phyloP scores from a whole-genome alignment of 2,329 filamentous ascomycete genomes.

The Pleurostoma richardsiae region DNA sequence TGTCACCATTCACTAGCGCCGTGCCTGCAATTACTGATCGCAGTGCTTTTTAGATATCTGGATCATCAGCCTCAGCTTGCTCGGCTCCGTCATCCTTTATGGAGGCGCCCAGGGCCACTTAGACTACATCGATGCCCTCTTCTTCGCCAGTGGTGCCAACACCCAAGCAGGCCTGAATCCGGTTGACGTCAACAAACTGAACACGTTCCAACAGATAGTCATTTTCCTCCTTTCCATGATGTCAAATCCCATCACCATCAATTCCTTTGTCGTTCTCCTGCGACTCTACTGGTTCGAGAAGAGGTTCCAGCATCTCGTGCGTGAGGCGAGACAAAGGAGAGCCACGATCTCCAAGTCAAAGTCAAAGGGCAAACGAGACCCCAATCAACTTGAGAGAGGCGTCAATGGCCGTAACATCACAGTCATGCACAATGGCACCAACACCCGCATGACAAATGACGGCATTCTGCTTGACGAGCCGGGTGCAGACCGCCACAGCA shows the following conservation, averaged over 20 bases:
- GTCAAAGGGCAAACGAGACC: conserved; percentile 41
- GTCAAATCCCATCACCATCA: conserved; percentile 78
- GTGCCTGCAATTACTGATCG: too few species aligned
- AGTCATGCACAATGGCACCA: conserved; percentile 55
- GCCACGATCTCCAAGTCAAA: conserved; percentile 59
- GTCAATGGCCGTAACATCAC: conserved; percentile 63
- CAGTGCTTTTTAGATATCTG: conserved; percentile 58
- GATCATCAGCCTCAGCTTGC: conserved; percentile 67
- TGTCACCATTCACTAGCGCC: too few species aligned
- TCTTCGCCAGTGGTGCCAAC: conserved; percentile 78
- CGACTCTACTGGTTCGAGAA: conserved; percentile 98
- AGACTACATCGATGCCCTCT: conserved; percentile 79
- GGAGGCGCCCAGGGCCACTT: conserved; percentile 52
- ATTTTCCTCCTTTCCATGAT: conserved; percentile 68
- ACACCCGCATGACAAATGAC: conserved; percentile 55
- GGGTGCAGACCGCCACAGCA: conserved; percentile 21
- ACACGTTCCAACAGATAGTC: conserved; percentile 68
- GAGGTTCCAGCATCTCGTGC: conserved; percentile 79
- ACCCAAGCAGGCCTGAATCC: conserved; percentile 95
- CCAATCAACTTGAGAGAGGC: conserved; percentile 51
- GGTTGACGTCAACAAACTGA: conserved; percentile 60
- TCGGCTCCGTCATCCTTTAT: conserved; percentile 75
- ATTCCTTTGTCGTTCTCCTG: conserved; percentile 83
- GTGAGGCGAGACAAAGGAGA: conserved; percentile 64
- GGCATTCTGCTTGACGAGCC: conserved; percentile 43